Base-by-base conservation (phyloP, 352 stramenopile genomes). In the Phytophthora chlamydospora region DNA sequence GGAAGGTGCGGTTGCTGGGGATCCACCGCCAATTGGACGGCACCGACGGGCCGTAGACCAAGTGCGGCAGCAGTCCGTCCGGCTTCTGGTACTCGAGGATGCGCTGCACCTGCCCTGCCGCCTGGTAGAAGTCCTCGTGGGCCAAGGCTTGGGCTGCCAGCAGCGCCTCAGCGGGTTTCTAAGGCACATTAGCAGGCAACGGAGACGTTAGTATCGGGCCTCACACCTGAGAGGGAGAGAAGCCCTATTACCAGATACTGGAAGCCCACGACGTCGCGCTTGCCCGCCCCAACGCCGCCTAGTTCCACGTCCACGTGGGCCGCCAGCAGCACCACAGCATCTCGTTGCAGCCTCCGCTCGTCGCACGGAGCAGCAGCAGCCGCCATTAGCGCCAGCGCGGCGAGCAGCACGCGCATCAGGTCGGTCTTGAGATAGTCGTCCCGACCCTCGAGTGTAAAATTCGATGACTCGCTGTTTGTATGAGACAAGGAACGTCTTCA, bases 21-120 rank as follows among this genome's bases (percentile, higher is more conserved):
- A 95, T 71, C 87, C 87, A 95, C 17, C 46, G 42, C 16, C 58
- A 46, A 9, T 62, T 16, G 3, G 55, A 65, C 16, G 84, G 61
- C n/a, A 95, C 83, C 0, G 83, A 89, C 4, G 83, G 80, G 0
- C 87, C 85, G 57, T 94, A 95, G 27, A 95, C 78, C 16, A 95
- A 55, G 14, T 91, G 75, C 5, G 87, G 85, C 13, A 95, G 49
- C 38, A 78, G 50, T 5, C 87, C 85, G 58, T 88, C 67, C 11
- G 62, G 50, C 31, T 53, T 81, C 62, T 89, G 81, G 53, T 89
- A 76, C 32, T 71, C 57, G 12, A 95, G 53, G n/a, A 95, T 69
- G 21, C 43, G 89, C 81, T 76, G 71, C 38, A 94, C 90, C 36
- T 95, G 85, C 3, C 44, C 36, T 2, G 75, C 73, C 1, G 84